Conservation (phyloP, 345 rosid species). For the Citrus maxima region DNA sequence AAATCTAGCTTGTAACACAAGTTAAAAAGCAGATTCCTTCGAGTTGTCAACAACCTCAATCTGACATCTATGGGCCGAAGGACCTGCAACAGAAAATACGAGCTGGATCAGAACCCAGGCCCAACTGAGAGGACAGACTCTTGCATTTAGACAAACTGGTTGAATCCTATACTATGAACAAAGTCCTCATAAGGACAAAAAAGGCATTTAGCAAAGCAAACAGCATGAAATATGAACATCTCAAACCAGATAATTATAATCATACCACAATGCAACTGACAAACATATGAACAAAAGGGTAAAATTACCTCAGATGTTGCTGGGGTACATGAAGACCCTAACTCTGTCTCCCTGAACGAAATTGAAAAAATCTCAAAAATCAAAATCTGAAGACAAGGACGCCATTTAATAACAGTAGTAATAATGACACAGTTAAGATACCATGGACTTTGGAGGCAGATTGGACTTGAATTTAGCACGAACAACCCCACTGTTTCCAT, state of each 20-base stretch:
- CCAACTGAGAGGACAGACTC: not conserved
- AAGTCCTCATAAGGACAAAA: too few species aligned
- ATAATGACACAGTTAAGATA: constrained; percentile 1
- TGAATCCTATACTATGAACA: too few species aligned
- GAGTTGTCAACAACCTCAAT: not conserved
- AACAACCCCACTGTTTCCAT: constrained; percentile 91
- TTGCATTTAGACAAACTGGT: not conserved
- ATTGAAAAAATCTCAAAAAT: not conserved
- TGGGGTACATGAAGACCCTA: constrained; percentile 96
- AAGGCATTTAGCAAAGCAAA: not conserved
- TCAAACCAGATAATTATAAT: not conserved
- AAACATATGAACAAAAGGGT: not conserved
- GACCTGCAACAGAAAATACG: not conserved
- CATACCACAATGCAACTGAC: not conserved
- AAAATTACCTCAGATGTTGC: constrained; percentile 72
- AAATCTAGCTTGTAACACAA: not conserved
- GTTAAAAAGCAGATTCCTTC: not conserved
- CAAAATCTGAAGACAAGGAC: not conserved
- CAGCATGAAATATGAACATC: not conserved
- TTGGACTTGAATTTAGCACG: constrained; percentile 89
- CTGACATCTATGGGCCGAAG: not conserved
- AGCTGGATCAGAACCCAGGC: not conserved
- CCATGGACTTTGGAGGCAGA: constrained; percentile 90
- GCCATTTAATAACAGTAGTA: not conserved
- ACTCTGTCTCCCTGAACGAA: constrained; percentile 64